A percentile compares a stretch with the other conserved stretches of the same genome.
phyloP scores from a whole-genome alignment of 345 rosid species.

The Rhodomyrtus tomentosa region DNA sequence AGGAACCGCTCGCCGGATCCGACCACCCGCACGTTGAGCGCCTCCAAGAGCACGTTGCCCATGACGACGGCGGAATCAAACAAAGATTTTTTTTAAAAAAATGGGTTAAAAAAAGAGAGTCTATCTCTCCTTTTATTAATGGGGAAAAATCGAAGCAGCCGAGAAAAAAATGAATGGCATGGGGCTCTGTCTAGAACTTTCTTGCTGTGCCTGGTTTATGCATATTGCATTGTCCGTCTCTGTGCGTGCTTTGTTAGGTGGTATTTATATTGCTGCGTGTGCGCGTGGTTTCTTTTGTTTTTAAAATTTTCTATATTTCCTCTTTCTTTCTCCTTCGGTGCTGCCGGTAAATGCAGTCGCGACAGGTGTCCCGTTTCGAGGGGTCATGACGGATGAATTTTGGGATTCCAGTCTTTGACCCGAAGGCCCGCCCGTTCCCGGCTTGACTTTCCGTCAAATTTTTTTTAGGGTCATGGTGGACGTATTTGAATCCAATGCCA shows the following conservation, averaged over 20 bases:
- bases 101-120: neutral
- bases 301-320: neutral
- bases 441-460: neutral
- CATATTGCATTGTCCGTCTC: neutral
- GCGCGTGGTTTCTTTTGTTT: neutral
- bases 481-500: neutral
- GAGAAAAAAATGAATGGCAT: neutral
- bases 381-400: neutral
- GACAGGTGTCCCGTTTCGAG: neutral
- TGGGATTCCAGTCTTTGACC: neutral
- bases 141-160: neutral
- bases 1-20: slow-evolving; percentile 30
- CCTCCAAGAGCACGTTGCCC: slow-evolving; percentile 21
- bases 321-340: neutral
- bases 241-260: neutral
- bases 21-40: slow-evolving; percentile 26
- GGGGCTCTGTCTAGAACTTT: neutral
- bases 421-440: neutral
- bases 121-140: neutral
- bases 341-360: neutral
- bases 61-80: neutral
- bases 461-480: neutral
- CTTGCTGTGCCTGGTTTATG: neutral
- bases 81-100: too few species aligned
- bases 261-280: neutral